Evolutionary conservation across 495 filamentous ascomycete species (phyloP).

Genomic region (Usnea hakonensis): DNA sequence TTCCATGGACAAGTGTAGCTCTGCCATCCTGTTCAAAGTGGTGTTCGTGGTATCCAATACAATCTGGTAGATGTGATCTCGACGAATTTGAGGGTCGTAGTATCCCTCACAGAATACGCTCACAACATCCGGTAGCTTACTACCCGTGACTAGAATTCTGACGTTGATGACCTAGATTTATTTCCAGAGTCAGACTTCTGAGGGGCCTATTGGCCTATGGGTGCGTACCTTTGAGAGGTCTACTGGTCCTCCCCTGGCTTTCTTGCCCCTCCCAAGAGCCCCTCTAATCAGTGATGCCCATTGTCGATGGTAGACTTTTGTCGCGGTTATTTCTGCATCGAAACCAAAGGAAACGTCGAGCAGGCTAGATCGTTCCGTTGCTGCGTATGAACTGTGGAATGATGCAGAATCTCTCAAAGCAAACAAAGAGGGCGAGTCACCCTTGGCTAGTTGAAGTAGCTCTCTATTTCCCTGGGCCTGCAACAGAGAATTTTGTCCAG

Average conservation of each 20-base stretch:
- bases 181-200: not conserved
- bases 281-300: not conserved
- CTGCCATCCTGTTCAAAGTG: not conserved
- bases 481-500: conserved; percentile 13
- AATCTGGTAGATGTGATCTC: not conserved
- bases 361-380: not conserved
- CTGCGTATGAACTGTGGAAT: not conserved
- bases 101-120: not conserved
- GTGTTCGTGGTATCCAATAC: not conserved
- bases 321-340: conserved; percentile 2
- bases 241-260: not conserved
- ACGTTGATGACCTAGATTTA: not conserved
- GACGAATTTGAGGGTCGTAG: not conserved
- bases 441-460: conserved; percentile 5
- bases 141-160: not conserved
- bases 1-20: not conserved
- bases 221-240: not conserved
- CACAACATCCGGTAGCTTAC: not conserved
- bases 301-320: conserved; percentile 11
- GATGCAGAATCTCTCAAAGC: not conserved
- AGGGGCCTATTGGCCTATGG: not conserved
- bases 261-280: not conserved
- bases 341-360: conserved; percentile 3
- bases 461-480: not conserved
- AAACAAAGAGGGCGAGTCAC: conserved; percentile 12